These are phyloP conservation scores for Rehmannia glutinosa DNA, from an alignment of 257 asterid genomes.

Conservation along the genomic window DNA sequence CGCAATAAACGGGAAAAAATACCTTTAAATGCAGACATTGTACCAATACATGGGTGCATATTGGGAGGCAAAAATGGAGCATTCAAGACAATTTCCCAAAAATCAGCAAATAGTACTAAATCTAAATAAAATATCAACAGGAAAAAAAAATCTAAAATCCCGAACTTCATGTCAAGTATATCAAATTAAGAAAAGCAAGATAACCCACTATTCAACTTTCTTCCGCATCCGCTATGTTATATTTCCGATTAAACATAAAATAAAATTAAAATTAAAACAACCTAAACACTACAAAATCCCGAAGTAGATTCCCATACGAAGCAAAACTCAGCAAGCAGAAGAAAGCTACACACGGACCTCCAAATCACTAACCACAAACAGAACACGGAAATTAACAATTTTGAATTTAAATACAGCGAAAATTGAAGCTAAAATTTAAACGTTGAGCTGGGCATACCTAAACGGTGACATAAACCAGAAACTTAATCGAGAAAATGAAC, in stretches of 20 bases:
- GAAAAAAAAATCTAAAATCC: neutral
- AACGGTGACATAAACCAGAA: constrained; percentile 4
- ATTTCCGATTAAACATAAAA: neutral
- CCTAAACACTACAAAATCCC: neutral
- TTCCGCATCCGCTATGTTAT: neutral
- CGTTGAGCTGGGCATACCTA: constrained; percentile 14
- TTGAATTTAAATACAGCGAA: too few species aligned
- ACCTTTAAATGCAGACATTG: neutral
- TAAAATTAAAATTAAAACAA: neutral
- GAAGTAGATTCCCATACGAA: neutral
- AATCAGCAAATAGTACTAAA: neutral
- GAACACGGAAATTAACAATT: neutral
- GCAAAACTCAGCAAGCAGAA: constrained; percentile 8
- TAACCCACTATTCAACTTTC: neutral
- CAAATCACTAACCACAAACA: neutral
- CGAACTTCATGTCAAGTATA: neutral
- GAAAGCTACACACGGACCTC: neutral
- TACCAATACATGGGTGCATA: neutral
- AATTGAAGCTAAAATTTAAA: neutral
- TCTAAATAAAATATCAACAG: neutral
- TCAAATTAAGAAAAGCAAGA: neutral
- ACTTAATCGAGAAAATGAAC: constrained; percentile 4
- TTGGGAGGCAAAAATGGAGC: constrained; percentile 1
- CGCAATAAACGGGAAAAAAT: neutral
- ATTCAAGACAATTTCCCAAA: neutral